phyloP scores from a whole-genome alignment of 176 grass and related monocot species.

The Bromus sterilis region DNA sequence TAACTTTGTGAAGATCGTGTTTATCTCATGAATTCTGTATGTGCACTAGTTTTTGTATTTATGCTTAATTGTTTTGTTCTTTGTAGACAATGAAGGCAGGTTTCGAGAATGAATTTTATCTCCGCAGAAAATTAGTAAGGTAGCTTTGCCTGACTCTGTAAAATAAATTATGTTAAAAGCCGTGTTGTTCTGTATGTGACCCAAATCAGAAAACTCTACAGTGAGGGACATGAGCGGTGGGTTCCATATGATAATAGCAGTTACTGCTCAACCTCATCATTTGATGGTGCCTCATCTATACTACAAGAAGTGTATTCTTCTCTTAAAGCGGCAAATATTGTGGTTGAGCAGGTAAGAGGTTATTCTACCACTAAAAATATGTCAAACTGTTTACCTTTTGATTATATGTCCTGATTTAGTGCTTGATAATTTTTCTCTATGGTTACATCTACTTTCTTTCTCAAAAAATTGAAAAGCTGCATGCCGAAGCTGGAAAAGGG shows the following conservation, averaged over 20 bases:
- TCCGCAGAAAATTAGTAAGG: constrained; percentile 80
- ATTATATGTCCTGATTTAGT: constrained; percentile 1
- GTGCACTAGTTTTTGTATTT: neutral
- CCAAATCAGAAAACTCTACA: constrained; percentile 34
- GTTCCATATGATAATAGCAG: constrained; percentile 63
- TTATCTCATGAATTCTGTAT: neutral
- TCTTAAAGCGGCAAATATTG: constrained; percentile 64
- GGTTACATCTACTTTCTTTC: neutral
- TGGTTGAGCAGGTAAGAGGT: constrained; percentile 68
- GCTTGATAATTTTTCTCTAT: neutral
- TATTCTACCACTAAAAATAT: neutral
- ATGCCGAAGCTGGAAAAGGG: constrained; percentile 90
- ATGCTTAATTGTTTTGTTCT: constrained; percentile 17
- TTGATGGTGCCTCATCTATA: constrained; percentile 68
- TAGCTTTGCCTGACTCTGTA: constrained; percentile 21
- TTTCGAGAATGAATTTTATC: constrained; percentile 95
- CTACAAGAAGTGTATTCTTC: constrained; percentile 73
- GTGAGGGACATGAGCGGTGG: constrained; percentile 71
- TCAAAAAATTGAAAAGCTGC: constrained; percentile 44
- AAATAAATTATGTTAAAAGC: neutral
- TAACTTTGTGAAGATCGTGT: neutral
- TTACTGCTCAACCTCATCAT: constrained; percentile 85
- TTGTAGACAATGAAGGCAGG: constrained; percentile 82
- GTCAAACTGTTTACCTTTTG: neutral
- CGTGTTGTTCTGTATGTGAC: neutral